phyloP scores from a whole-genome alignment of 1,284 basidiomycete species.

The Trametes sp. region DNA sequence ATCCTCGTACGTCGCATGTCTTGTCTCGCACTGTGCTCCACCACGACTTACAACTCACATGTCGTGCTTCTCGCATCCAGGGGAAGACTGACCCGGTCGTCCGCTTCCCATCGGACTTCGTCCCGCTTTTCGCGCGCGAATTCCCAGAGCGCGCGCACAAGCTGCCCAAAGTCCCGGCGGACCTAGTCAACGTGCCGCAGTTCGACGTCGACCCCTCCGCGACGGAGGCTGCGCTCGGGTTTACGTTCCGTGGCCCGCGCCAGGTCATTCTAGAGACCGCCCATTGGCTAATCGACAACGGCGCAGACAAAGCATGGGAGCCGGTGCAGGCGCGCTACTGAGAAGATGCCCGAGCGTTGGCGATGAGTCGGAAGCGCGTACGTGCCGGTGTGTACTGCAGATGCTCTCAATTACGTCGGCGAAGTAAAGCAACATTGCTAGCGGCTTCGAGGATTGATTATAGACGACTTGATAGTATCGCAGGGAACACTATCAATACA shows the following conservation, averaged over 20 bases:
- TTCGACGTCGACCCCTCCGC: constrained; percentile 10
- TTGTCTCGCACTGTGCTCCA: too few species aligned
- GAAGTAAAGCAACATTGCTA: too few species aligned
- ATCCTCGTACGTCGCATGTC: background rate
- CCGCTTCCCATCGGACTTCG: constrained; percentile 3
- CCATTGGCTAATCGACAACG: background rate
- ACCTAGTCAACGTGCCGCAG: background rate
- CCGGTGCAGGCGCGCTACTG: background rate
- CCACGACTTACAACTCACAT: background rate
- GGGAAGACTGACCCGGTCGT: constrained; percentile 1
- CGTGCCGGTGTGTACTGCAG: too few species aligned
- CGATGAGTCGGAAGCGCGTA: too few species aligned
- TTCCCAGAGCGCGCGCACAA: constrained; percentile 6
- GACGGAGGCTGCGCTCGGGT: constrained; percentile 6
- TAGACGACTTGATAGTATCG: too few species aligned
- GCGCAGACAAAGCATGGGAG: constrained; percentile 2
- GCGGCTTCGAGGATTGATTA: too few species aligned
- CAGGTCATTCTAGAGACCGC: constrained; percentile 3
- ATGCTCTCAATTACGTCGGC: too few species aligned
- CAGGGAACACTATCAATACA: too few species aligned
- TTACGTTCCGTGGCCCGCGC: constrained; percentile 1
- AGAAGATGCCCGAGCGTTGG: too few species aligned
- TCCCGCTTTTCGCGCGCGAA: background rate
- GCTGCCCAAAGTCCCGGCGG: constrained; percentile 4
- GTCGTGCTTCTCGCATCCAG: background rate